phyloP scores from a whole-genome alignment of 2,329 filamentous ascomycete genomes.

The Aspergillus ibericus region DNA sequence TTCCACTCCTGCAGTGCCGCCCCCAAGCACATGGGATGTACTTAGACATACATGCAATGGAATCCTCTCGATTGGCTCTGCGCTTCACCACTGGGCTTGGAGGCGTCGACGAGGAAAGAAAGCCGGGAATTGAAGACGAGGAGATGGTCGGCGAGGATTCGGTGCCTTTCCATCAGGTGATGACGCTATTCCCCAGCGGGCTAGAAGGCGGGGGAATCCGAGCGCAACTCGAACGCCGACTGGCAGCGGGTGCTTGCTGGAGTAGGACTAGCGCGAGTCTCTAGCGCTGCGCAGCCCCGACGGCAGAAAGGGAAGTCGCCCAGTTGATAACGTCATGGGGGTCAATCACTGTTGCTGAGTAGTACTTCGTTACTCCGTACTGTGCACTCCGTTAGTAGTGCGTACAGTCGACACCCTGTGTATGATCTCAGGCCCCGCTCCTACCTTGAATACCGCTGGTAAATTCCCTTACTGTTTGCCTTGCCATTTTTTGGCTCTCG shows the following conservation, averaged over 20 bases:
- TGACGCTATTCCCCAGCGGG: conserved; percentile 2
- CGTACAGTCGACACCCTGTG: no score
- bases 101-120: not conserved
- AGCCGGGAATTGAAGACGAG: not conserved
- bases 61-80: not conserved
- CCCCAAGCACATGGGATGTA: not conserved
- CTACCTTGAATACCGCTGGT: not conserved
- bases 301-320: not conserved
- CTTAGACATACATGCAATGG: not conserved
- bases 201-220: conserved; percentile 5
- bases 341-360: no score
- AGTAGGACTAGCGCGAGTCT: conserved; percentile 10
- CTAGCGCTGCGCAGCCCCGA: conserved; percentile 2
- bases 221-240: conserved; percentile 8
- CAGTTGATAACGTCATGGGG: conserved; percentile 20
- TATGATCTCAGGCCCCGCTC: conserved; percentile 20
- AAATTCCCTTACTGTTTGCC: not conserved
- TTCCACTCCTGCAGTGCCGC: not conserved
- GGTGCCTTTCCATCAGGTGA: conserved; percentile 11
- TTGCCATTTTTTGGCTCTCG: not conserved
- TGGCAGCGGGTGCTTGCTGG: conserved; percentile 13
- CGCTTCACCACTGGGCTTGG: not conserved
- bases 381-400: no score
- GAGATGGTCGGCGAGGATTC: conserved; percentile 3
- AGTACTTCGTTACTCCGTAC: no score